Conservation (phyloP, 768 basidiomycete species). For the Pulveroboletus sp. region DNA sequence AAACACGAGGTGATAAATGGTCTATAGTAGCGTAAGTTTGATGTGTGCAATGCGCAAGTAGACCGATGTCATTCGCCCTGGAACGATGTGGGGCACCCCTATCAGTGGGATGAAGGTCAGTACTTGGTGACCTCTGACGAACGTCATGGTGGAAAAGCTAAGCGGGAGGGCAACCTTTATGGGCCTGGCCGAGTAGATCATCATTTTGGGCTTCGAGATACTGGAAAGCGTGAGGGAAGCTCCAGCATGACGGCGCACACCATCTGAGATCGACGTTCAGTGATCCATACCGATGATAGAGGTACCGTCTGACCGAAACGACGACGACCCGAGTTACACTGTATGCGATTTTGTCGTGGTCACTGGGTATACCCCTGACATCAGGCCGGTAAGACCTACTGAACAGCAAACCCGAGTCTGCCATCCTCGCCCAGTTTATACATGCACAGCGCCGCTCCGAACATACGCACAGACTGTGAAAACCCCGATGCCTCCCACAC, state of each 20-base stretch:
- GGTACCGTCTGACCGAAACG: not conserved
- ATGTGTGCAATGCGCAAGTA: too few relatives aligned
- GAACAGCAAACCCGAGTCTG: not conserved
- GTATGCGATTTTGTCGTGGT: not conserved
- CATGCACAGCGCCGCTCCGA: not conserved
- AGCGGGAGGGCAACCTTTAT: too few relatives aligned
- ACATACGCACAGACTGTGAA: too few relatives aligned
- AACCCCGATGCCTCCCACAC: too few relatives aligned
- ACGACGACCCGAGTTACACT: not conserved
- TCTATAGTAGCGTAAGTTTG: too few relatives aligned
- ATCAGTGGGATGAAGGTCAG: too few relatives aligned
- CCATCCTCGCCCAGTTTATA: not conserved
- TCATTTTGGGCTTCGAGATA: not conserved
- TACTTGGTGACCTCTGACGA: too few relatives aligned
- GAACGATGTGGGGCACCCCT: too few relatives aligned
- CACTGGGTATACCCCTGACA: not conserved
- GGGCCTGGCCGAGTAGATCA: too few relatives aligned
- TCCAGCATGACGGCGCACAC: not conserved
- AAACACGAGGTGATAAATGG: too few relatives aligned
- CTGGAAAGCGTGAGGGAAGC: not conserved
- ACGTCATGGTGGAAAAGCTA: too few relatives aligned
- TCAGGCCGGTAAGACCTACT: not conserved
- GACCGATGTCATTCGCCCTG: too few relatives aligned
- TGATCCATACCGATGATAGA: not conserved
- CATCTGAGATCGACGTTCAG: not conserved